A percentile compares a stretch with the other conserved stretches of the same genome.
These are phyloP conservation scores for Ustilago sp. DNA, from an alignment of 1,284 basidiomycete genomes.

Conservation along the genomic window DNA sequence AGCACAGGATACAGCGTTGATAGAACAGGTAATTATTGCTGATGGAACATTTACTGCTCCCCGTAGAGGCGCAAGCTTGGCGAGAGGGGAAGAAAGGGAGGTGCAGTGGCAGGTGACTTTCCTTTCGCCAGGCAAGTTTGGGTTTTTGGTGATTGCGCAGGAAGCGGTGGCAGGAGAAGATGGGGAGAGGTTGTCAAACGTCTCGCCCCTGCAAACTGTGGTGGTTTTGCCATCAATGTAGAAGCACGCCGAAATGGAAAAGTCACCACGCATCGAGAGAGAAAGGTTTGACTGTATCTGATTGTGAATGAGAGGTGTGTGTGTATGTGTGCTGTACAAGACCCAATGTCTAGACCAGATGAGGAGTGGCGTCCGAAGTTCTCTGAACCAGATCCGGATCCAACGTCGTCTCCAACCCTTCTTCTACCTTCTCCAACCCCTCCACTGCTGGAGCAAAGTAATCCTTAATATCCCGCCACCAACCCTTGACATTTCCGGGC, in stretches of 20 bases:
- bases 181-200: conserved; percentile 17
- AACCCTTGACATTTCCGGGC: conserved; percentile 28
- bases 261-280: not conserved
- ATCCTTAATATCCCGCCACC: conserved; percentile 8
- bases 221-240: conserved; percentile 13
- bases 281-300: not conserved
- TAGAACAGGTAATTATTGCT: conserved; percentile 18
- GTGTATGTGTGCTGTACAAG: not conserved
- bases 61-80: not conserved
- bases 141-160: conserved; percentile 30
- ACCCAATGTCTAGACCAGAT: not conserved
- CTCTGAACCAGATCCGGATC: not conserved
- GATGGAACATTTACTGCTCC: conserved; percentile 29
- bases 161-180: conserved; percentile 4
- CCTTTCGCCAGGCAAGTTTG: conserved; percentile 24
- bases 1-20: conserved; percentile 3
- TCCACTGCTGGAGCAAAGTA: conserved; percentile 14
- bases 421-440: not conserved
- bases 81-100: conserved; percentile 1
- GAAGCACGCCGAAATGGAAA: not conserved
- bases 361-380: not conserved
- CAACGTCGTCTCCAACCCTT: not conserved
- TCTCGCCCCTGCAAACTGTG: conserved; percentile 10
- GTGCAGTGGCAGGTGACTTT: conserved; percentile 30
- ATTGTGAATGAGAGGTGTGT: not conserved